These are phyloP conservation scores for Populus euphratica DNA, from an alignment of 345 rosid genomes.

Conservation along the genomic window DNA sequence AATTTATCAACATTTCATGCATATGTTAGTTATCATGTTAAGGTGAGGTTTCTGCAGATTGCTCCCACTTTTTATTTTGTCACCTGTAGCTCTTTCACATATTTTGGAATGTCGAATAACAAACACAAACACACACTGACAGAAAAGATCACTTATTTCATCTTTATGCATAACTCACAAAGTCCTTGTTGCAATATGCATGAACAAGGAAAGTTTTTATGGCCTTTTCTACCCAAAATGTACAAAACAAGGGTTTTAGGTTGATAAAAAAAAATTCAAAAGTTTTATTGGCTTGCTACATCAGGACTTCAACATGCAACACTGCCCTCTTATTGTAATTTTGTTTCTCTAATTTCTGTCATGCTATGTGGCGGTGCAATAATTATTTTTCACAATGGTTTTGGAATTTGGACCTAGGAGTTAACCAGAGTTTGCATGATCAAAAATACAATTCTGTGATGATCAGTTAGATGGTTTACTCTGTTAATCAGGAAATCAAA, in stretches of 20 bases:
- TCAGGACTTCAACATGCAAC: background rate
- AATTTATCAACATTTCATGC: conserved; percentile 88
- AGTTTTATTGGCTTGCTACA: background rate
- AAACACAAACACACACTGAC: background rate
- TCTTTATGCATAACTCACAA: background rate
- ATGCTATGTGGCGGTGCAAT: too few relatives aligned
- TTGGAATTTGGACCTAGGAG: background rate
- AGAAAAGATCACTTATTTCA: background rate
- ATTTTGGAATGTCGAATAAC: background rate
- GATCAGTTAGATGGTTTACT: background rate
- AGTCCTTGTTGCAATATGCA: background rate
- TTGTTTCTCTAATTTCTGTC: background rate
- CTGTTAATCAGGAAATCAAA: background rate
- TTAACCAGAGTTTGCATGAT: background rate
- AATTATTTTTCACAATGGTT: background rate
- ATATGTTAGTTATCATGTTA: conserved; percentile 92
- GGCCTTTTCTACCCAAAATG: background rate
- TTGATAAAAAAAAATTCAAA: too few relatives aligned
- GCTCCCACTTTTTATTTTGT: background rate
- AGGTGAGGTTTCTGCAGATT: conserved; percentile 44
- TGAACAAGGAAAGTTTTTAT: background rate
- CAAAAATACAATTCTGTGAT: background rate
- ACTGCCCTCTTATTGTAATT: background rate
- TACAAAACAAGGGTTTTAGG: background rate
- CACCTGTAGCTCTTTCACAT: background rate